Base-by-base conservation (phyloP, 2,329 filamentous ascomycete genomes). In the Penicillium sp. region DNA sequence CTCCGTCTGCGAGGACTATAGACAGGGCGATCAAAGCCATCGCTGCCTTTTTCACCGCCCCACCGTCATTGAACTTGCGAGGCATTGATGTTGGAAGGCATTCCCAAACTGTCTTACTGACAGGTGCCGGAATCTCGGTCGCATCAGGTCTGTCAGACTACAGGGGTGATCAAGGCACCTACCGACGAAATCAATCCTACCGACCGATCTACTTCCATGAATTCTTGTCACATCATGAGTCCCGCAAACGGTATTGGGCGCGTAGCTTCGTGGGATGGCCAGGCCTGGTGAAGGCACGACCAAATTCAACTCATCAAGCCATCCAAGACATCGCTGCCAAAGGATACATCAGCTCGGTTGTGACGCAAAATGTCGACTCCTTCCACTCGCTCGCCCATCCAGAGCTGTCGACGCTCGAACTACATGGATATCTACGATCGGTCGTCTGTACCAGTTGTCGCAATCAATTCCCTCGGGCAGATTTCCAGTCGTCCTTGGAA, bases 311-410 rank as follows among this genome's bases (percentile, higher is more conserved):
- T 2, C 95, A 99, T 76, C 82, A 84, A 70, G 91, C 93, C 2
- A 84, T 98, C 55, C 82, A 84, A 52, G 82, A 88, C 61, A 79
- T 98, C 35, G 90, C 86, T 3, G 75, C 82, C 5, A 78, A 95
- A 63, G 93, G 92, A 2, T 76, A 92, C 49, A 80, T 97, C 43
- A 84, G 83, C 56, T 85, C 80, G 52, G 90, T 97, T 57, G 86
- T 99, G 64, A 98, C 95, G 41, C 95, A 99, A 73, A 98, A 98
- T 70, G 95, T 99, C 51, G 95, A 99, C 76, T 96, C 92, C 2
- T 96, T 99, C 72, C 95, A 99, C 74, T 80, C 83, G 2, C 77
- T 78, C 57, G 89, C 91, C 1, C 93, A 97, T 73, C 90, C 92
- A 0, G 71, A 80, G 10, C 76, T 93, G 44, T 83, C 85, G 6